Percentiles rank a stretch among this genome's conserved stretches.
These are phyloP conservation scores for Dioszegia hungarica DNA, from an alignment of 768 basidiomycete species.

Conservation along the genomic window DNA sequence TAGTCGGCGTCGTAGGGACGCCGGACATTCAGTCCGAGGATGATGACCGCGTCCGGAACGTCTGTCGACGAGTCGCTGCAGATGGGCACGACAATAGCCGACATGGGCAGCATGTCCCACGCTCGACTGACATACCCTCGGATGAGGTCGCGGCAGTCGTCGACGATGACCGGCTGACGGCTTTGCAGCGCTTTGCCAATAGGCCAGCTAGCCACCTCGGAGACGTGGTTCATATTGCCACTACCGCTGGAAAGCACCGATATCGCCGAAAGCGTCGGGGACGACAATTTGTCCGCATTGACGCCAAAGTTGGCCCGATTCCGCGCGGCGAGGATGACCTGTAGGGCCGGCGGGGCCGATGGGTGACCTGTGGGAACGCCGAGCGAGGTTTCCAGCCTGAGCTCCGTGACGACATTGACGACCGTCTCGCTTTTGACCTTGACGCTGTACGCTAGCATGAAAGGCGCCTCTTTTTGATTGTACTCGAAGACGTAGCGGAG, in stretches of 20 bases:
- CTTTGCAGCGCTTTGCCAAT: conserved; percentile 36
- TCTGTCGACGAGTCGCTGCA: conserved; percentile 34
- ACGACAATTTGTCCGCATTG: conserved; percentile 29
- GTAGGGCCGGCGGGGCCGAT: conserved; percentile 9
- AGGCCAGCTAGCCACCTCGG: conserved; percentile 31
- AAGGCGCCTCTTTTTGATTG: conserved; percentile 36
- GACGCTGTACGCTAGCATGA: conserved; percentile 32
- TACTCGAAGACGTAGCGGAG: conserved; percentile 26
- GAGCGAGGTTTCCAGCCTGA: conserved; percentile 14
- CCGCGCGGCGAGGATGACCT: conserved; percentile 9
- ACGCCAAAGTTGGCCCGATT: conserved; percentile 18
- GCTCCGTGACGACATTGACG: conserved; percentile 4
- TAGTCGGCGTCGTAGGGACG: conserved; percentile 40
- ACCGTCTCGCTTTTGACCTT: conserved; percentile 4
- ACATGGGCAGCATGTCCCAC: conserved; percentile 43
- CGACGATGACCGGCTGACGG: conserved; percentile 38
- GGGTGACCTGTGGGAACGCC: conserved; percentile 33
- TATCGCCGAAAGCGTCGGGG: conserved; percentile 37
- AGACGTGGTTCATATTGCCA: conserved; percentile 15
- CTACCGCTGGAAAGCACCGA: conserved; percentile 33
- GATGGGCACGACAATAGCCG: conserved; percentile 43
- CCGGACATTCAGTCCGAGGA: conserved; percentile 43
- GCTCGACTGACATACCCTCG: conserved; percentile 28
- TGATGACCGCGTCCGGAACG: conserved; percentile 35
- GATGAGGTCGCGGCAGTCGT: conserved; percentile 34